Base-by-base conservation (phyloP, 805 yeast species). In the Ogataea chonburiensis region DNA sequence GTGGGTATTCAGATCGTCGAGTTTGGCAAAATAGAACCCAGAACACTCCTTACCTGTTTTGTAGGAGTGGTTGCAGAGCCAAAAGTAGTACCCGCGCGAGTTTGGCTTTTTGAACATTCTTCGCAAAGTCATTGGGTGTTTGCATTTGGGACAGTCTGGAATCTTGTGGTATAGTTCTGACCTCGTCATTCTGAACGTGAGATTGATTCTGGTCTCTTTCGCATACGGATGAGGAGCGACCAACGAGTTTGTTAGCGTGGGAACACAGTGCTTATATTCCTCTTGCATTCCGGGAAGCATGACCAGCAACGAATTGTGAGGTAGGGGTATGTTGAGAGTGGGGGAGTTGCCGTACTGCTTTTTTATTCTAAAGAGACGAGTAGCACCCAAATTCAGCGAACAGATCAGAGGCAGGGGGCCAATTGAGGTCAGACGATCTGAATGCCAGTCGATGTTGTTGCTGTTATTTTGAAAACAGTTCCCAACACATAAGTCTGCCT, bases 241-340 rank as follows among this genome's bases (percentile, higher is more conserved):
- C 12, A 67, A 62, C 3, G 77, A 56, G 39, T 60, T 60, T 5
- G 58, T 53, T 25, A 68, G 58, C 1, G 77, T 64, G 4, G 74
- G 73, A 0, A 85, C 75, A 40, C 77, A 64, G 50, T 86, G 95
- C 49, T 78, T 82, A 53, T 61, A 85, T 33, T 73, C 75, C 45
- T 85, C 95, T 53, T 85, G 95, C 43, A 85, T 79, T 0, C 86
- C 87, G 1, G 86, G 82, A 41, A 80, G 78, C 94, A 85, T 84
- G 3, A 85, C 58, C 3, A 84, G 49, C 24, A 85, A 55, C 7
- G 85, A 70, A 50, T 85, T 85, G 54, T 85, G 88, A 0, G 86
- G 82, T 3, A 81, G 52, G n/a, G 78, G 81, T 1, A 81, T 65
- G 18, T 82, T 56, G 61, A 53, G 69, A 66, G 16, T 75, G 53